Conservation (phyloP, 306 rosid species). For the Sphenostylis stenocarpa region DNA sequence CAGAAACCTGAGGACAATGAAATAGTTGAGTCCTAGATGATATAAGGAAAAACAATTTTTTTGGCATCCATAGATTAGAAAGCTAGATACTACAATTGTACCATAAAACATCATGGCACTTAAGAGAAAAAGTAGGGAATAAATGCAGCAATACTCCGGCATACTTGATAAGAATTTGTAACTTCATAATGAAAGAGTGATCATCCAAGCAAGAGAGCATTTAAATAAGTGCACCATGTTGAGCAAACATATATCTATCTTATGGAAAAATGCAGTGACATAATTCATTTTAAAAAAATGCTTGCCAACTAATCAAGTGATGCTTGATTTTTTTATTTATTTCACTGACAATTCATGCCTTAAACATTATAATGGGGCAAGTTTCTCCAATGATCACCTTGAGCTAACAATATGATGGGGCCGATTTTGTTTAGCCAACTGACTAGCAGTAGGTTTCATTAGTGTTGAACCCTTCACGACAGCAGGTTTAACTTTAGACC, state of each 20-base stretch:
- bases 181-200: not conserved
- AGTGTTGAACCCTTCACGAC: constrained; percentile 67
- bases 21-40: constrained; percentile 26
- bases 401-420: constrained; percentile 47
- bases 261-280: constrained; percentile 1
- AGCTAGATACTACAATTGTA: not conserved
- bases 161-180: not conserved
- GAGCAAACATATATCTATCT: constrained; percentile 22
- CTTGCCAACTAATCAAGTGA: constrained; percentile 13
- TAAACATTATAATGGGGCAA: constrained; percentile 23
- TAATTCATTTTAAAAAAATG: constrained; percentile 26
- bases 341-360: constrained; percentile 1
- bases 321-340: constrained; percentile 3
- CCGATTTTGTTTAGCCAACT: constrained; percentile 78
- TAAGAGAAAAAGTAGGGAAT: constrained; percentile 15
- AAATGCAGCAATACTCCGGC: not conserved
- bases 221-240: not conserved
- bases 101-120: constrained; percentile 7
- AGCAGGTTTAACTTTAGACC: constrained; percentile 45
- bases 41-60: constrained; percentile 22
- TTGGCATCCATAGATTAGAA: constrained; percentile 28
- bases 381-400: constrained; percentile 53
- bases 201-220: constrained; percentile 1
- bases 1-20: constrained; percentile 58
- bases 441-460: constrained; percentile 97